Percentiles rank a stretch among this genome's conserved stretches.
These are phyloP conservation scores for Colletotrichum sublineola DNA, from an alignment of 2,329 filamentous ascomycete genomes.

Conservation along the genomic window DNA sequence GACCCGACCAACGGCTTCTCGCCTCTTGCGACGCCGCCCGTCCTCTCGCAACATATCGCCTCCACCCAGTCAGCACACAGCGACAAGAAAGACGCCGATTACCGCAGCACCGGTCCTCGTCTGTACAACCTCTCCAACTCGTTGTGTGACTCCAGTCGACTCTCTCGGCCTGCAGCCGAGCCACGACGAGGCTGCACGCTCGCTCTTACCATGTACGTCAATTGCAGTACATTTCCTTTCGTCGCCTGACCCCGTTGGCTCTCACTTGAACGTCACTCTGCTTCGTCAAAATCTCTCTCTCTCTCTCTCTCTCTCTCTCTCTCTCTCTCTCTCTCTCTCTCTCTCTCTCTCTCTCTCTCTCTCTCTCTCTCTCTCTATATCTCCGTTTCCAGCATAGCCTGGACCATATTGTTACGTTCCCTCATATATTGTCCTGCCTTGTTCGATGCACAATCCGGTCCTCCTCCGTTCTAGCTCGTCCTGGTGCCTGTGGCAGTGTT, in stretches of 20 bases:
- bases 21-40: conserved; percentile 36
- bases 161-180: conserved; percentile 1
- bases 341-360: not conserved
- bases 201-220: conserved; percentile 23
- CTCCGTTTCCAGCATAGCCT: not conserved
- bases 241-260: not conserved
- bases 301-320: not conserved
- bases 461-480: not conserved
- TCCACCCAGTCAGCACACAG: conserved; percentile 20
- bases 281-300: not conserved
- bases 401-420: too few relatives aligned
- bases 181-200: not conserved
- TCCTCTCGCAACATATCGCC: conserved; percentile 30
- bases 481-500: too few relatives aligned
- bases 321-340: not conserved
- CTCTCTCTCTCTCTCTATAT: not conserved
- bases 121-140: conserved; percentile 33
- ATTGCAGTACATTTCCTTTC: conserved; percentile 15
- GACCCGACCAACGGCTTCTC: conserved; percentile 40
- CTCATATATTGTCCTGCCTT: not conserved
- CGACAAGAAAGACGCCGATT: conserved; percentile 37
- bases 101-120: conserved; percentile 37
- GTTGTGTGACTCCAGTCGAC: conserved; percentile 19
- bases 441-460: too few relatives aligned
- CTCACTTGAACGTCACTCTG: not conserved